These are phyloP conservation scores for Helianthus tuberosus DNA, from an alignment of 129 eudicot genomes.

Conservation along the genomic window DNA sequence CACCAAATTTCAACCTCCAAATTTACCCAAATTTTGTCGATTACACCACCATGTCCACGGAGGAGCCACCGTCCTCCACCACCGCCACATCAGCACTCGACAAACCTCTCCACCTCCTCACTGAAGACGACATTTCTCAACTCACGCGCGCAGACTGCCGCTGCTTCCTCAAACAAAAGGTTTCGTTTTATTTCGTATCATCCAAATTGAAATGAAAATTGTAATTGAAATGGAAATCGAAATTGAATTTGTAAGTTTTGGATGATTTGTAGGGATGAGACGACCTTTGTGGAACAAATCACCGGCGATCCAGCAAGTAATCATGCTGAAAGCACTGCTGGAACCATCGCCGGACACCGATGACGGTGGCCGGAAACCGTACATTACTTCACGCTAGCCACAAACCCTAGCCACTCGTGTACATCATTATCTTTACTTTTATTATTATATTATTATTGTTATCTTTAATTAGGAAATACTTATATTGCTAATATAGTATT, in stretches of 20 bases:
- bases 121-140: constrained; percentile 98
- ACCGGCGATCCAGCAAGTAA: constrained; percentile 99
- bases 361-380: constrained; percentile 39
- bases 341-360: constrained; percentile 71
- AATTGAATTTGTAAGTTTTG: not conserved
- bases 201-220: too few relatives aligned
- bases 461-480: not conserved
- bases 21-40: not conserved
- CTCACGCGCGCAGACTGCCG: constrained; percentile 99
- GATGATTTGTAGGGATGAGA: constrained; percentile 72
- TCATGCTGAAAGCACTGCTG: constrained; percentile 79
- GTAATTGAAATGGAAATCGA: too few relatives aligned
- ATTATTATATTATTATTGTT: not conserved
- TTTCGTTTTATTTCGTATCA: not conserved
- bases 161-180: constrained; percentile 95
- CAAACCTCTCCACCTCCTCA: constrained; percentile 84
- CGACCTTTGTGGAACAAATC: constrained; percentile 99
- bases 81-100: constrained; percentile 59
- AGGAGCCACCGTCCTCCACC: constrained; percentile 37
- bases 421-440: constrained; percentile 37
- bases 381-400: constrained; percentile 48
- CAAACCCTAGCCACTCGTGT: constrained; percentile 52
- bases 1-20: constrained; percentile 15
- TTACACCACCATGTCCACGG: constrained; percentile 51
- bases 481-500: constrained; percentile 25